Percentiles rank a stretch among this genome's conserved stretches.
Conservation (phyloP, 768 basidiomycete species). For the Dioszegia crocea region DNA sequence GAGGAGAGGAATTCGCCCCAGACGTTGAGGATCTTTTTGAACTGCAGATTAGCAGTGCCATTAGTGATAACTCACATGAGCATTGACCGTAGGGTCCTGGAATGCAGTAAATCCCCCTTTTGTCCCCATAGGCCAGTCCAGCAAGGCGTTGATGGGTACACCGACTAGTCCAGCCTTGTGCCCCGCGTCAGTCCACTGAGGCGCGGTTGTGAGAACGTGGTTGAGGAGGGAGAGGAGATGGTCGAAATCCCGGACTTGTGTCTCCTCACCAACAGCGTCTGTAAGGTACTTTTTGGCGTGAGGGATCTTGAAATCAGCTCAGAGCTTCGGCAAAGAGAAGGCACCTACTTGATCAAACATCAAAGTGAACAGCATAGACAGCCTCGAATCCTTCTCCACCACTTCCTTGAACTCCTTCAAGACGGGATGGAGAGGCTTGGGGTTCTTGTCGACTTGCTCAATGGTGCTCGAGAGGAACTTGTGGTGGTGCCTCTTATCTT, state of each 20-base stretch:
- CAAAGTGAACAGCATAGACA: constrained; percentile 46
- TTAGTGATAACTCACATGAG: constrained; percentile 21
- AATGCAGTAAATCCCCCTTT: constrained; percentile 51
- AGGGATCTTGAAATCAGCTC: constrained; percentile 32
- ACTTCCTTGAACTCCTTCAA: constrained; percentile 47
- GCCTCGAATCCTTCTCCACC: constrained; percentile 45
- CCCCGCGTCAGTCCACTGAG: constrained; percentile 51
- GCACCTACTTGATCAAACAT: constrained; percentile 47
- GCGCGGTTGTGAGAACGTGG: constrained; percentile 53
- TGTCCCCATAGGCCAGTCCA: constrained; percentile 55
- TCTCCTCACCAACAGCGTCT: constrained; percentile 37
- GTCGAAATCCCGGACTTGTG: constrained; percentile 53
- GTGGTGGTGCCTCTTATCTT: constrained; percentile 47
- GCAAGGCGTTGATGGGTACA: constrained; percentile 55
- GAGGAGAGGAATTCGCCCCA: constrained; percentile 57
- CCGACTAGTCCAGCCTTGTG: constrained; percentile 52
- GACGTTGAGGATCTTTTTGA: constrained; percentile 56
- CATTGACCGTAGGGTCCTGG: constrained; percentile 55
- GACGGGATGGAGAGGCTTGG: constrained; percentile 41
- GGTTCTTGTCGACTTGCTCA: constrained; percentile 44
- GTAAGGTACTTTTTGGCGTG: constrained; percentile 37
- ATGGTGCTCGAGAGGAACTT: constrained; percentile 41
- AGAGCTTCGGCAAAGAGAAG: neutral
- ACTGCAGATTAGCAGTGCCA: constrained; percentile 12
- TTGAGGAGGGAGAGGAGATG: constrained; percentile 54